Base-by-base conservation (phyloP, 225 moss, liverwort and hornwort species). In the Physcomitrium patens region DNA sequence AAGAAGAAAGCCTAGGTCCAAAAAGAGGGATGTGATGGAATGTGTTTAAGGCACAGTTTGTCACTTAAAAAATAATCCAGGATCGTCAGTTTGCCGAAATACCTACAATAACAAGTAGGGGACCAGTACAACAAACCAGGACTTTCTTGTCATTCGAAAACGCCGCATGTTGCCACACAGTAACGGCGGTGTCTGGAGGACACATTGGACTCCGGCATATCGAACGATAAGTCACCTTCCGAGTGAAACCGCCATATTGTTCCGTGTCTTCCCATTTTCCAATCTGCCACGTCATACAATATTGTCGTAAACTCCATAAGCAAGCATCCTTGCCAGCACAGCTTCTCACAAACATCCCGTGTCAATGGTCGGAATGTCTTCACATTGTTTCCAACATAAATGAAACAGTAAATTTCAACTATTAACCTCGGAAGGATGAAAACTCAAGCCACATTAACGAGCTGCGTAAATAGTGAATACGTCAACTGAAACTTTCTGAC, bases 171-270 rank as follows among this genome's bases (percentile, higher is more conserved):
- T 95, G 95, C 85, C 91, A 95, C 73, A 91, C 89, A 81, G 95
- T 95, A 79, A 95, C 91, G 14, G 91, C 91, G 18, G 95, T 89
- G 73, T 95, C 95, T 63, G 95, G 93, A 69, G 95, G 95, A 80
- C 95, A 95, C 95, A 95, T 95, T 16, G 95, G 95, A 78, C 92
- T 95, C 79, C 56, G 87, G 60, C 89, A 93, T 48, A 88, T 74
- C 10, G 91, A 83, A 66, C 95, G 89, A 68, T 88, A 95, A 2
- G 93, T 91, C 19, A 93, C 88, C 80, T 86, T 89, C 58, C 95
- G 88, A 52, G 78, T 68, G 55, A 87, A 71, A 69, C 95, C 95
- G 56, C 73, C 63, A 67, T 92, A 95, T 47, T 93, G 87, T 12
- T 86, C 93, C 31, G 91, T 74, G 2, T 80, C 75, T 67, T 93